phyloP scores from a whole-genome alignment of 495 filamentous ascomycete genomes.

The Neurospora pannonica region DNA sequence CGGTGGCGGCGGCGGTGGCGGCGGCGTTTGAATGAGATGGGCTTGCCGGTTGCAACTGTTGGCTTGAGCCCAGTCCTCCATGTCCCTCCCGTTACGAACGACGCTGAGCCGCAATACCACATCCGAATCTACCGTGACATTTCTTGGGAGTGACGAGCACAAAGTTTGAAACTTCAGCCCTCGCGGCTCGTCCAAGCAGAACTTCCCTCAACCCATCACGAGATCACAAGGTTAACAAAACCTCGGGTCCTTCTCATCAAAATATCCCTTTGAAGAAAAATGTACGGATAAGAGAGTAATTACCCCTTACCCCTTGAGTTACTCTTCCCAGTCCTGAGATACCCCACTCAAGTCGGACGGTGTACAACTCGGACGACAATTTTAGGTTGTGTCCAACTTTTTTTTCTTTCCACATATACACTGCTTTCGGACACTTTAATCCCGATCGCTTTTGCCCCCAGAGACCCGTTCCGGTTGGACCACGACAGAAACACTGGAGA shows the following conservation, averaged over 20 bases:
- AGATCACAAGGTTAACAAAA: not conserved
- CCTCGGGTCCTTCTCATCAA: not conserved
- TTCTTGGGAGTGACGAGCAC: not conserved
- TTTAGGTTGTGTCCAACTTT: not conserved
- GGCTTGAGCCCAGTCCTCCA: not conserved
- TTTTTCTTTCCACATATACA: not conserved
- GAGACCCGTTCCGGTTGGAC: not conserved
- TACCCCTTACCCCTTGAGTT: not conserved
- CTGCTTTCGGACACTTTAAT: not conserved
- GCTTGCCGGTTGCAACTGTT: not conserved
- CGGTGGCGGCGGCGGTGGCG: not conserved
- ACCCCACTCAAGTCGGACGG: not conserved
- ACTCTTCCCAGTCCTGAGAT: not conserved
- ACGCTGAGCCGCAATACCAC: not conserved
- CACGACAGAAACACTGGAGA: not conserved
- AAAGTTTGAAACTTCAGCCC: not conserved
- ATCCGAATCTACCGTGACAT: not conserved
- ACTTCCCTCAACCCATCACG: not conserved
- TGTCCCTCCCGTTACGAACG: not conserved
- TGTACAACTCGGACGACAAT: not conserved
- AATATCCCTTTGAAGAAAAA: not conserved
- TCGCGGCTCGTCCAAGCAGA: not conserved
- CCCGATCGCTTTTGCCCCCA: not conserved
- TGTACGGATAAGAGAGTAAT: not conserved
- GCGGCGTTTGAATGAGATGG: not conserved